phyloP scores from a whole-genome alignment of 352 stramenopile genomes.

The Globisporangium carolinianum region DNA sequence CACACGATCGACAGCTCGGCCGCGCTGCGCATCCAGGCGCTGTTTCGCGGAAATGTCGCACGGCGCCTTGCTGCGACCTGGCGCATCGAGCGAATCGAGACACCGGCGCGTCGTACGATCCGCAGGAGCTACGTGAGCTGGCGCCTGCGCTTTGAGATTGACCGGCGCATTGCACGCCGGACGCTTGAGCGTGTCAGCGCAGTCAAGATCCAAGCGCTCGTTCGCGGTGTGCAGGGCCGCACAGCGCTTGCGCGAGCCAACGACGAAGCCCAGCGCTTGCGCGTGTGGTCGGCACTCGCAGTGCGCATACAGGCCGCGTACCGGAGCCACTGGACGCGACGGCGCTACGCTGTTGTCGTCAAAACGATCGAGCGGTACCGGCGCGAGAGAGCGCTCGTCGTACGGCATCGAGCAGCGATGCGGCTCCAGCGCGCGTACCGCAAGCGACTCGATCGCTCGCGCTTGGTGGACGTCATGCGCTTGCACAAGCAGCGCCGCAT shows the following conservation, averaged over 20 bases:
- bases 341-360: slow-evolving; percentile 39
- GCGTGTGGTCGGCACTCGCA: slow-evolving; percentile 29
- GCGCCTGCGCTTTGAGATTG: slow-evolving; percentile 34
- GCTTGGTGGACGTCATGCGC: slow-evolving; percentile 63
- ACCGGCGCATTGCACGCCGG: slow-evolving; percentile 21
- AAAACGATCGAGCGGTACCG: slow-evolving; percentile 62
- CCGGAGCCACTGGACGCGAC: slow-evolving; percentile 48
- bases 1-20: slow-evolving; percentile 67
- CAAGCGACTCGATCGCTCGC: slow-evolving; percentile 54
- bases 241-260: slow-evolving; percentile 19
- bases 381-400: slow-evolving; percentile 35
- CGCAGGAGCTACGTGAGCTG: slow-evolving; percentile 42
- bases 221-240: slow-evolving; percentile 44
- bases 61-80: slow-evolving; percentile 42
- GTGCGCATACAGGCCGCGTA: slow-evolving; percentile 56
- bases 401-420: slow-evolving; percentile 28
- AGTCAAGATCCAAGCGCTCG: slow-evolving; percentile 52
- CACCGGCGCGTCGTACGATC: slow-evolving; percentile 40
- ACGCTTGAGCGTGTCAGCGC: slow-evolving; percentile 24
- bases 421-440: slow-evolving; percentile 52
- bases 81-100: slow-evolving; percentile 47
- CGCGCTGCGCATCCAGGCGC: slow-evolving; percentile 59
- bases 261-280: slow-evolving; percentile 27
- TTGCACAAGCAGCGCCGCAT: slow-evolving; percentile 49
- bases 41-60: slow-evolving; percentile 49